Evolutionary conservation across 2,329 filamentous ascomycete species (phyloP).

Genomic region (Dendryphion nanum): DNA sequence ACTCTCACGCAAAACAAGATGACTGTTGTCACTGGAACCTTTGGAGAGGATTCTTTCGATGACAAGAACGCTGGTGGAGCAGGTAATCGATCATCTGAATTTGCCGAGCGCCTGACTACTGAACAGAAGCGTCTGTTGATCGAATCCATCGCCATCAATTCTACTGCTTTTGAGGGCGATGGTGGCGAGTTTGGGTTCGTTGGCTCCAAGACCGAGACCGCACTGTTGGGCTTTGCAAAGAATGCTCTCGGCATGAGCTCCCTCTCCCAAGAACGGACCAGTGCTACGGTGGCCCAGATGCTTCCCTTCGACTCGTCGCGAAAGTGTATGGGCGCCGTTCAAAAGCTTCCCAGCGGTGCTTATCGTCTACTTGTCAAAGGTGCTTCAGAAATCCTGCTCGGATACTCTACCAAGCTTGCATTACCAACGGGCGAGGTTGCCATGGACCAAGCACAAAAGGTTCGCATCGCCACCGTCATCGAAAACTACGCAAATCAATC

Average conservation of each 20-base stretch:
- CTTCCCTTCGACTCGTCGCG: constrained; percentile 55
- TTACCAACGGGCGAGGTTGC: constrained; percentile 10
- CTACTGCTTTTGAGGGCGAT: constrained; percentile 52
- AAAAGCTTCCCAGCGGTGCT: constrained; percentile 46
- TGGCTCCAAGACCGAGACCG: constrained; percentile 58
- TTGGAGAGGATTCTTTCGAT: constrained; percentile 44
- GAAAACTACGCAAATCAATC: constrained; percentile 39
- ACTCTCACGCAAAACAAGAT: constrained; percentile 42
- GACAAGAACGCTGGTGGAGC: constrained; percentile 52
- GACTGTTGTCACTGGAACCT: constrained; percentile 40
- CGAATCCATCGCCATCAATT: constrained; percentile 38
- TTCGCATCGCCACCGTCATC: constrained; percentile 29
- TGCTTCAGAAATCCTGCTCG: constrained; percentile 56
- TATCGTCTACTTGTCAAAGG: constrained; percentile 57
- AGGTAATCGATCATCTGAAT: constrained; percentile 39
- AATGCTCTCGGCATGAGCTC: constrained; percentile 52
- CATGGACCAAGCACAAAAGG: constrained; percentile 11
- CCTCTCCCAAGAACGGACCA: constrained; percentile 47
- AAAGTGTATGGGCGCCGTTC: constrained; percentile 57
- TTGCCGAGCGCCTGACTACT: constrained; percentile 43
- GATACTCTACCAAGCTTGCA: constrained; percentile 22
- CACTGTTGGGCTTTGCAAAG: constrained; percentile 50
- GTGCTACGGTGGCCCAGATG: constrained; percentile 48
- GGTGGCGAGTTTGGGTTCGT: constrained; percentile 51
- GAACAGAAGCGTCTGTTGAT: constrained; percentile 25